Conservation (phyloP, 345 rosid species). For the Sisymbrium altissimum region DNA sequence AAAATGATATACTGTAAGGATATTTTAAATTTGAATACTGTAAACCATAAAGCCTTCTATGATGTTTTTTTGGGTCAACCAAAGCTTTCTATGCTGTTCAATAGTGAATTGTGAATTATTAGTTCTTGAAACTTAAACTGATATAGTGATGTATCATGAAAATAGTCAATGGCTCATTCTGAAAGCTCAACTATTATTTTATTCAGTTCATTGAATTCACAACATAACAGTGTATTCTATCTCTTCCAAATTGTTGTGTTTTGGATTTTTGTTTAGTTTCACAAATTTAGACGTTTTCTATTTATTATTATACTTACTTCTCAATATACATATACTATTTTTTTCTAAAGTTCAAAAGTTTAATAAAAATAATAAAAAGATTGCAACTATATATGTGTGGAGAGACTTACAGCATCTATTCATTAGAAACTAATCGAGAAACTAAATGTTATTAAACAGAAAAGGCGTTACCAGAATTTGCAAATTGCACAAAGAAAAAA, state of each 20-base stretch:
- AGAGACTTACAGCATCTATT: neutral
- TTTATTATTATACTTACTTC: neutral
- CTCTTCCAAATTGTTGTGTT: neutral
- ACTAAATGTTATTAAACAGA: neutral
- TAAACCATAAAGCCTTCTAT: neutral
- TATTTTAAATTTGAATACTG: neutral
- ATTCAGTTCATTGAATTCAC: conserved; percentile 3
- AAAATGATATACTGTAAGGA: too few species aligned
- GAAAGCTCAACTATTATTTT: neutral
- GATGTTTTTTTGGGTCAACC: neutral
- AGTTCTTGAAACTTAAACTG: neutral
- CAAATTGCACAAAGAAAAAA: neutral
- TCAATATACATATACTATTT: neutral
- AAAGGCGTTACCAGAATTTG: neutral
- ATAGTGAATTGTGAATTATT: neutral
- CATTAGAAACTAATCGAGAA: neutral
- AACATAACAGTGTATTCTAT: neutral
- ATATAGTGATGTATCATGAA: neutral
- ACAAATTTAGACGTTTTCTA: neutral
- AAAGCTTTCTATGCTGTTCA: neutral
- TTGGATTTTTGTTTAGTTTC: neutral
- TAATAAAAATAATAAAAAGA: neutral
- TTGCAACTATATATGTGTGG: neutral
- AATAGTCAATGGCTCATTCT: neutral
- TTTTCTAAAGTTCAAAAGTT: neutral